Conservation (phyloP, 2,329 filamentous ascomycete species). For the Colletotrichum eleusines region DNA sequence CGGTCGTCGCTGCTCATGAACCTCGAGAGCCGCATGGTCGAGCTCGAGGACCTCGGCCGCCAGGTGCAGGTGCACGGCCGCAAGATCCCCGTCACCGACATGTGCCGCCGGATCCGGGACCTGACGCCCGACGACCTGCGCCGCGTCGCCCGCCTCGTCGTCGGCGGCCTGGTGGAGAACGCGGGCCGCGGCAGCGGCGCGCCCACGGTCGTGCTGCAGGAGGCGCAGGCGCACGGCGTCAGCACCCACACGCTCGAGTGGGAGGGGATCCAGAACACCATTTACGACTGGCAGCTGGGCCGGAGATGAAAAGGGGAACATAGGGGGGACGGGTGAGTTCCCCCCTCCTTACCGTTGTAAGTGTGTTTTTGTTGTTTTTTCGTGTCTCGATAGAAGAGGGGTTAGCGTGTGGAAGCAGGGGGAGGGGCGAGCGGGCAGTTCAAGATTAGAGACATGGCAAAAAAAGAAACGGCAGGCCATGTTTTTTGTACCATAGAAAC, state of each 20-base stretch:
- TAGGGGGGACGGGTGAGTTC: no score
- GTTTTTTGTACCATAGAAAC: slow-evolving; percentile 27
- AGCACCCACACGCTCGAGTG: slow-evolving; percentile 78
- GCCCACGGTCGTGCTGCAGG: slow-evolving; percentile 94
- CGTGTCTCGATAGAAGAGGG: neutral
- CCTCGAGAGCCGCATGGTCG: slow-evolving; percentile 95
- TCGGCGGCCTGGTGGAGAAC: slow-evolving; percentile 83
- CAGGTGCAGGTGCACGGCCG: slow-evolving; percentile 97
- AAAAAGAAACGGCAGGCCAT: neutral
- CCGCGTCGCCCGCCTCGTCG: slow-evolving; percentile 82
- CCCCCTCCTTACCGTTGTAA: neutral
- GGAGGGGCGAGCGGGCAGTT: no score
- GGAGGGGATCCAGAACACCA: slow-evolving; percentile 90
- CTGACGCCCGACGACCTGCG: slow-evolving; percentile 85
- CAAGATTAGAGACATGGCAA: neutral
- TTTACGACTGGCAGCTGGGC: slow-evolving; percentile 86
- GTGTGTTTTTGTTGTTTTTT: neutral
- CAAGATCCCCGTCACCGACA: slow-evolving; percentile 91
- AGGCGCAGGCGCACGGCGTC: slow-evolving; percentile 81
- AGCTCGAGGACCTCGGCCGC: slow-evolving; percentile 93
- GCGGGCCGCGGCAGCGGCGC: slow-evolving; percentile 82
- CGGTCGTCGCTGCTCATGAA: slow-evolving; percentile 95
- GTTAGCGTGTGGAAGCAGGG: neutral
- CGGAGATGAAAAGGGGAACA: slow-evolving; percentile 52
- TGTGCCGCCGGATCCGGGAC: slow-evolving; percentile 88